Conservation (phyloP, 1,284 basidiomycete species). For the Tremellales sp. region DNA sequence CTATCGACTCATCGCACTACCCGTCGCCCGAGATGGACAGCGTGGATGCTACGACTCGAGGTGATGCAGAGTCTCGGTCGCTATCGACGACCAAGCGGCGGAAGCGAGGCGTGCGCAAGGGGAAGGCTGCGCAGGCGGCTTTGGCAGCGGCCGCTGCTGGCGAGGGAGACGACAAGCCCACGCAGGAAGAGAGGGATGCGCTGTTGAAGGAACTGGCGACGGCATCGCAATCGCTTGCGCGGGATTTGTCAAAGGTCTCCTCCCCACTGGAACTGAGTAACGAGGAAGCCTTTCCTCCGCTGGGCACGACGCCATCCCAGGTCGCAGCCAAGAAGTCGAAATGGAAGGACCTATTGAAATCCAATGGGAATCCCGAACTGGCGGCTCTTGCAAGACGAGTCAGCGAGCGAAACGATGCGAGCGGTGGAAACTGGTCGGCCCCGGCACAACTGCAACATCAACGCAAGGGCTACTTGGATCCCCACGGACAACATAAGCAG, state of each 20-base stretch:
- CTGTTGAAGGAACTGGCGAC: slow-evolving; percentile 64
- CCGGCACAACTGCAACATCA: slow-evolving; percentile 45
- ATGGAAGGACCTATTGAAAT: slow-evolving; percentile 46
- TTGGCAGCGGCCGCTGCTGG: slow-evolving; percentile 33
- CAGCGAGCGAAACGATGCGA: slow-evolving; percentile 35
- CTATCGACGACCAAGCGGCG: slow-evolving; percentile 42
- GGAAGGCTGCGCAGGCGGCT: slow-evolving; percentile 49
- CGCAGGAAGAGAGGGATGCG: slow-evolving; percentile 42
- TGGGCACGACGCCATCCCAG: slow-evolving; percentile 41
- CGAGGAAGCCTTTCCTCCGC: slow-evolving; percentile 44
- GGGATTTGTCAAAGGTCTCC: slow-evolving; percentile 58
- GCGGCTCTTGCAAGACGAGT: slow-evolving; percentile 43
- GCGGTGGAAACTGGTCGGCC: slow-evolving; percentile 39
- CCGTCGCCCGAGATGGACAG: slow-evolving; percentile 24
- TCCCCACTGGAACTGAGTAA: slow-evolving; percentile 22
- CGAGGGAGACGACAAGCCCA: slow-evolving; percentile 19
- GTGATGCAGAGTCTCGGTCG: slow-evolving; percentile 28
- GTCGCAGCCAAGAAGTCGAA: slow-evolving; percentile 42
- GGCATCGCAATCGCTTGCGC: slow-evolving; percentile 74
- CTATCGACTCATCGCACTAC: slow-evolving; percentile 27
- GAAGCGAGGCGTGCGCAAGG: slow-evolving; percentile 49
- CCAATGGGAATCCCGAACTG: slow-evolving; percentile 44
- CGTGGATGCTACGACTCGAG: slow-evolving; percentile 4
- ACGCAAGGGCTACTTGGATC: no score
- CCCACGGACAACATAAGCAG: no score